phyloP scores from a whole-genome alignment of 345 rosid species.

The Acer yangbiense region DNA sequence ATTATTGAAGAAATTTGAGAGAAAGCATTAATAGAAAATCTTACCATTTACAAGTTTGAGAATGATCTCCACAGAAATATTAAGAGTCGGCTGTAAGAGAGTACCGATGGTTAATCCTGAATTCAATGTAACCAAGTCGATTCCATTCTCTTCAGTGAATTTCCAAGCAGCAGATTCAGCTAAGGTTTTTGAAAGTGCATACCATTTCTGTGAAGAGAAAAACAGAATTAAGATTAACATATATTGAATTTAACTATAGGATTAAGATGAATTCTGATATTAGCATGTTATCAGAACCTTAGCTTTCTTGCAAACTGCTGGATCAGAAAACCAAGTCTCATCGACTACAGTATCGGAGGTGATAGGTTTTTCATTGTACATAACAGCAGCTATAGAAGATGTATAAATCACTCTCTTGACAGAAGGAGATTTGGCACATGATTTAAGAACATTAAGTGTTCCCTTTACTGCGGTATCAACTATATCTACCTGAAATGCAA shows the following conservation, averaged over 20 bases:
- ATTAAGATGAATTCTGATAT: background rate
- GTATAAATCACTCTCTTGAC: conserved; percentile 55
- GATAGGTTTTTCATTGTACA: conserved; percentile 31
- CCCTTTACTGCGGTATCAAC: background rate
- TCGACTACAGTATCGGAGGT: conserved; percentile 38
- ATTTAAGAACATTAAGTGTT: conserved; percentile 15
- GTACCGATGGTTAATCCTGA: conserved; percentile 49
- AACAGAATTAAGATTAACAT: background rate
- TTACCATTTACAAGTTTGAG: conserved; percentile 32
- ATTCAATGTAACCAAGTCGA: conserved; percentile 40
- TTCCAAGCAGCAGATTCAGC: conserved; percentile 54
- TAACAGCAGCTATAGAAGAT: conserved; percentile 48
- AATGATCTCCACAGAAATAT: conserved; percentile 24
- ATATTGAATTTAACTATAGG: background rate
- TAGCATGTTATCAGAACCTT: conserved; percentile 19
- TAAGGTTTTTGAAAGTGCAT: conserved; percentile 41
- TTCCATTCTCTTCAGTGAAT: conserved; percentile 39
- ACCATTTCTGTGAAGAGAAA: conserved; percentile 37
- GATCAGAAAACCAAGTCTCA: conserved; percentile 55
- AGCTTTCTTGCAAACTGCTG: conserved; percentile 27
- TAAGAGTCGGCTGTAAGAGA: conserved; percentile 43
- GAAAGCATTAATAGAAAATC: background rate
- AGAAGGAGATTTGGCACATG: conserved; percentile 26
- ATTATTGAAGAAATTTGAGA: background rate
- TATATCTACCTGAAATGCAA: background rate